Conservation (phyloP, 2,329 filamentous ascomycete genomes). For the Talaromyces sp. region DNA sequence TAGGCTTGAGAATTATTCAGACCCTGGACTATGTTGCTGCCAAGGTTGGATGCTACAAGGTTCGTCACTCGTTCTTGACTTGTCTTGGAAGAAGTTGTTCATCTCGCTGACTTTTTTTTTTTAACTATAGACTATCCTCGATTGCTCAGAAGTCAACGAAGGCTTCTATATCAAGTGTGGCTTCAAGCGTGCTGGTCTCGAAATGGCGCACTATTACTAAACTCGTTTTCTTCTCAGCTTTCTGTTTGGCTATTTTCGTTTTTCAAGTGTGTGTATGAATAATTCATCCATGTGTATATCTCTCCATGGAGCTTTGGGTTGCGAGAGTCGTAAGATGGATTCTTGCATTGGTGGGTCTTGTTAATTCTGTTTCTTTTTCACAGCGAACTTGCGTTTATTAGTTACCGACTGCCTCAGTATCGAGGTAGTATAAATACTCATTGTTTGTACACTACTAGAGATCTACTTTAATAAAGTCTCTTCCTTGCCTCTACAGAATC, state of each 20-base stretch:
- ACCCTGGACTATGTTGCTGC: slow-evolving; percentile 84
- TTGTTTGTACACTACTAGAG: background rate
- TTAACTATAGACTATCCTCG: slow-evolving; percentile 71
- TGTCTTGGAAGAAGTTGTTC: background rate
- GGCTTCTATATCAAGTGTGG: slow-evolving; percentile 98
- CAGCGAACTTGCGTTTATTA: background rate
- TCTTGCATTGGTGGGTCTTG: background rate
- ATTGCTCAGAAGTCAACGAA: slow-evolving; percentile 93
- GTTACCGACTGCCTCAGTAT: background rate
- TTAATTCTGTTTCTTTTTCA: background rate
- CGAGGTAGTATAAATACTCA: background rate
- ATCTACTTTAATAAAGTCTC: background rate
- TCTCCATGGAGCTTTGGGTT: background rate
- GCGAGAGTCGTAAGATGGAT: background rate
- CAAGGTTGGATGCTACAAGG: slow-evolving; percentile 89
- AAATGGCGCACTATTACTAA: slow-evolving; percentile 95
- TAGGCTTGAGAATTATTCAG: slow-evolving; percentile 87
- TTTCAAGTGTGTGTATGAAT: background rate
- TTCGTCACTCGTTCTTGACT: slow-evolving; percentile 21
- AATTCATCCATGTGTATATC: background rate
- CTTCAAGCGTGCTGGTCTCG: slow-evolving; percentile 81
- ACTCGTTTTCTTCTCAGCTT: background rate
- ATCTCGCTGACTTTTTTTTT: background rate
- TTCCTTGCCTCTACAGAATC: background rate
- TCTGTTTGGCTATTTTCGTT: background rate